Evolutionary conservation across 768 basidiomycete genomes (phyloP), one percentile per base, ranked within the genome.

Genomic region (Phlegmacium glaucopus): DNA sequence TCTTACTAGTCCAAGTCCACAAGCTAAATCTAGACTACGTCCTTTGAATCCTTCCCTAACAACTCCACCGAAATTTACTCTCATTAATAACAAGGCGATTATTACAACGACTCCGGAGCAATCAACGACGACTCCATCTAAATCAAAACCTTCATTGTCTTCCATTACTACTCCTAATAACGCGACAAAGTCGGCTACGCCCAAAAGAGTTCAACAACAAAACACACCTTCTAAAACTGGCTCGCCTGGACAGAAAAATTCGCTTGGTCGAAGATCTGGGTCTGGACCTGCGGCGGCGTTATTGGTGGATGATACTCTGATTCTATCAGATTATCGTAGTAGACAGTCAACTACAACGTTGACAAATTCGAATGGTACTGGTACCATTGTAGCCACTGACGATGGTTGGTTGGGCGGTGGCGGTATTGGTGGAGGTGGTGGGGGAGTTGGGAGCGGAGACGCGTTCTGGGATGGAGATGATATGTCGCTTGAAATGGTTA

Each of bases 401-500:
- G 64, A 62, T 49, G 66, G 58, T 1, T 46, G 22, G 22, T 5
- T 22, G 22, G 22, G 22, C 5, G 22, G 22, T 22, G 22, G n/a
- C n/a, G n/a, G n/a, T n/a, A n/a, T n/a, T n/a, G n/a, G n/a, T n/a
- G n/a, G n/a, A n/a, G n/a, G n/a, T n/a, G n/a, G n/a, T n/a, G n/a
- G n/a, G n/a, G n/a, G 5, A 5, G 22, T 22, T 22, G 22, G 22
- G 3, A 22, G 62, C 1, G 62, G 61, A 27, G 62, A 65, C 42
- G 66, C 66, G 10, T 65, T 72, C 27, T 72, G 73, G 53, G 61
- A 65, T 22, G 70, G 67, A 48, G 81, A 80, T 15, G 79, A 77
- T 39, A 80, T 84, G 74, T 80, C 78, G 15, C 66, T 87, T 53
- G 88, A 90, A 56, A 81, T 90, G 79, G 61, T 85, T 42, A 90